Conservation (phyloP, 2,329 filamentous ascomycete species). For the Ceratocystis eucalypticola region DNA sequence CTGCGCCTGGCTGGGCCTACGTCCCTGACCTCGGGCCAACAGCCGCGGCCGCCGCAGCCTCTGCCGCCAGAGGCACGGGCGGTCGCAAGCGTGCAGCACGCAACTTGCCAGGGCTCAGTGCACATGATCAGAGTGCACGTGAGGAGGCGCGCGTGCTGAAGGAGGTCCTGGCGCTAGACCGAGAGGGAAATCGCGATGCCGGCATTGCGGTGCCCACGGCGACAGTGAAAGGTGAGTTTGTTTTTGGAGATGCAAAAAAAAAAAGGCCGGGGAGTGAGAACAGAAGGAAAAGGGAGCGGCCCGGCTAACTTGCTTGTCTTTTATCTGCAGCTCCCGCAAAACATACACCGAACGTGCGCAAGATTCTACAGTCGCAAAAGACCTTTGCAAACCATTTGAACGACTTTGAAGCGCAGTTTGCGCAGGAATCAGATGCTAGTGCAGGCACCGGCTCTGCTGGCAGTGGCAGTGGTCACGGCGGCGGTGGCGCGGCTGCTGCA, state of each 20-base stretch:
- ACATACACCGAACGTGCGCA: slow-evolving; percentile 56
- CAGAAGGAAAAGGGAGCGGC: not conserved
- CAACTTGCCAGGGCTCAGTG: slow-evolving; percentile 37
- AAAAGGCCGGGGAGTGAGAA: not conserved
- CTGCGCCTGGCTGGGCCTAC: slow-evolving; percentile 83
- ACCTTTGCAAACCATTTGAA: slow-evolving; percentile 73
- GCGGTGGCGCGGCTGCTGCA: not conserved
- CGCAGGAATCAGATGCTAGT: slow-evolving; percentile 24
- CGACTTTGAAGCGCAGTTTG: slow-evolving; percentile 56
- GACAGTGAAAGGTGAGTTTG: slow-evolving; percentile 32
- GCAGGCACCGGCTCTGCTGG: slow-evolving; percentile 3
- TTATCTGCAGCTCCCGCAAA: slow-evolving; percentile 27
- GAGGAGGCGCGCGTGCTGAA: slow-evolving; percentile 71
- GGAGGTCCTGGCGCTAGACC: slow-evolving; percentile 69
- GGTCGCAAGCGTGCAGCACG: slow-evolving; percentile 62
- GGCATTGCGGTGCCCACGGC: slow-evolving; percentile 51
- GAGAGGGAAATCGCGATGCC: slow-evolving; percentile 61
- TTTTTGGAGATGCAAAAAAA: not conserved
- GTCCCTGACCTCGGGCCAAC: slow-evolving; percentile 60
- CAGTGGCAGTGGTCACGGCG: not conserved
- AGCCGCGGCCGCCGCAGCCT: slow-evolving; percentile 39
- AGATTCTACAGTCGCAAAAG: slow-evolving; percentile 68
- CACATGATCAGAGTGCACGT: slow-evolving; percentile 60
- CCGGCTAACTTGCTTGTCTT: not conserved
- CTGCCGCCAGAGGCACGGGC: slow-evolving; percentile 30